Conservation (phyloP, 768 basidiomycete genomes). For the Tulasnella sp. region DNA sequence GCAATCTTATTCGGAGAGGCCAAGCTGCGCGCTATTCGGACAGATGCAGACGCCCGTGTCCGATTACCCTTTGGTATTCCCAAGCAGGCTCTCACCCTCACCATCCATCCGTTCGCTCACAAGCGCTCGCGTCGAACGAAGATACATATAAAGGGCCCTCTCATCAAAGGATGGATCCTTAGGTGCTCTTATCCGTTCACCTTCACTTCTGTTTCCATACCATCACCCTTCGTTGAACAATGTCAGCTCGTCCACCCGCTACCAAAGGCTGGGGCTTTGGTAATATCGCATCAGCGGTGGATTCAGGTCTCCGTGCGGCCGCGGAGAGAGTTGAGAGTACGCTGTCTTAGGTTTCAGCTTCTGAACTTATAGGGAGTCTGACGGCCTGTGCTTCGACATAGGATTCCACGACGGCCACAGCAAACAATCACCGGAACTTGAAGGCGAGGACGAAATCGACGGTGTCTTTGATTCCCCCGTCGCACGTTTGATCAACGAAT, state of each 20-base stretch:
- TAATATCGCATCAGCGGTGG: neutral
- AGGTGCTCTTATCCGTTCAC: no score
- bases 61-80: neutral
- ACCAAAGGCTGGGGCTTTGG: no score
- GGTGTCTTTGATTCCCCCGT: neutral
- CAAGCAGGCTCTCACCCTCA: no score
- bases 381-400: neutral
- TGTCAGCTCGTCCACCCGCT: neutral
- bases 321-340: constrained; percentile 7
- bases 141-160: neutral
- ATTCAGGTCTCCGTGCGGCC: neutral
- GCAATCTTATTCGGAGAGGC: no score
- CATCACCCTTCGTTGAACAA: neutral
- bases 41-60: neutral
- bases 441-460: constrained; percentile 2
- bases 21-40: neutral
- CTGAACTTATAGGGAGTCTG: neutral
- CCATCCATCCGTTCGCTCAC: neutral
- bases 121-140: neutral
- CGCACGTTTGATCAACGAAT: neutral
- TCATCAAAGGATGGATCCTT: neutral
- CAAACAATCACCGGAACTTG: neutral
- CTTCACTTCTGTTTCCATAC: no score
- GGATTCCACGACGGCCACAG: neutral
- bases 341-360: neutral